Percentiles rank a stretch among this genome's conserved stretches.
phyloP scores from a whole-genome alignment of 2,329 filamentous ascomycete genomes.

The Cladophialophora immunda region DNA sequence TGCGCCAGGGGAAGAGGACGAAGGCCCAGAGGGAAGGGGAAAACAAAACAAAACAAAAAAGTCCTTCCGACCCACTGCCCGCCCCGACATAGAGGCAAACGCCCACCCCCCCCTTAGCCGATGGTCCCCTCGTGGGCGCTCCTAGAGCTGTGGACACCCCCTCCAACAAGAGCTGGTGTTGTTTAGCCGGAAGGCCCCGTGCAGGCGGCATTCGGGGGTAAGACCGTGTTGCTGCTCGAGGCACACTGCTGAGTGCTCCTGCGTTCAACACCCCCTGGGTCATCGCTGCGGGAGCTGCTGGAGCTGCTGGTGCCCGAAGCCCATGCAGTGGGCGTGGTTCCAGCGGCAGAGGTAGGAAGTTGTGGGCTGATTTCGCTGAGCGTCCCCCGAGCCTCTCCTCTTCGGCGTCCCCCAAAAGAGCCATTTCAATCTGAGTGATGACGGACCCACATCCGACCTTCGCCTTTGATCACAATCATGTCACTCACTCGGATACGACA shows the following conservation, averaged over 20 bases:
- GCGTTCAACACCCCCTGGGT: neutral
- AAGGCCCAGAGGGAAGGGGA: neutral
- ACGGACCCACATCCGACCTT: constrained; percentile 35
- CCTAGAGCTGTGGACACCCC: constrained; percentile 15
- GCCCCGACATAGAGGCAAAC: constrained; percentile 24
- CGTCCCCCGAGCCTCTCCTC: constrained; percentile 7
- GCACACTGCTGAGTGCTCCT: constrained; percentile 6
- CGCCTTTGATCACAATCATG: constrained; percentile 31
- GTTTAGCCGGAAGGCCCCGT: constrained; percentile 23
- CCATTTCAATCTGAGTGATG: constrained; percentile 36
- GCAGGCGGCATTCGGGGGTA: constrained; percentile 18
- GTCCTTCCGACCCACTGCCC: constrained; percentile 23
- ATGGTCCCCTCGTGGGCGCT: constrained; percentile 31
- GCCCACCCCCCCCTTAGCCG: constrained; percentile 13
- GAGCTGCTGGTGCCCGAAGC: constrained; percentile 8
- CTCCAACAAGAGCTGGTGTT: neutral
- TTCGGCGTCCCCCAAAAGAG: constrained; percentile 11
- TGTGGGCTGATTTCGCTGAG: constrained; percentile 23
- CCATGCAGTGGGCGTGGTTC: constrained; percentile 9
- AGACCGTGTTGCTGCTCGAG: neutral
- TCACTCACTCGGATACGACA: constrained; percentile 33
- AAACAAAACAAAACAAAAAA: neutral
- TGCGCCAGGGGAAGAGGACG: neutral
- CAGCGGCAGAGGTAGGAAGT: constrained; percentile 18
- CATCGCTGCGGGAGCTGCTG: neutral